Conservation (phyloP, 768 basidiomycete genomes). For the Tulasnella sp. region DNA sequence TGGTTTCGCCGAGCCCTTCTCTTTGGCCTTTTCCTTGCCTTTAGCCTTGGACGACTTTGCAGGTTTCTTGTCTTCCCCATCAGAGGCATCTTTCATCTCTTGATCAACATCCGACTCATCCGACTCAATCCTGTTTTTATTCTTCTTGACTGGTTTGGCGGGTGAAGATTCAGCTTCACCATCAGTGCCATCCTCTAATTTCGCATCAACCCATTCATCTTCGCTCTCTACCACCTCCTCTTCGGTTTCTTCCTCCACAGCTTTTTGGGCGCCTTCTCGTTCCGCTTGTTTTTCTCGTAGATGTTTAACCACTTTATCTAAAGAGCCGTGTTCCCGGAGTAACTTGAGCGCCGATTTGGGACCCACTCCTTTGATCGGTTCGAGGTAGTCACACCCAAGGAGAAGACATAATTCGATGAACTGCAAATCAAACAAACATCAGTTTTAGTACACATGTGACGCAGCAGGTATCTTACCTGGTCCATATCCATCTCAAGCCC, state of each 20-base stretch:
- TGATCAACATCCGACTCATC: constrained; percentile 5
- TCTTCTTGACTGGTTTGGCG: constrained; percentile 4
- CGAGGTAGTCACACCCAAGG: constrained; percentile 95
- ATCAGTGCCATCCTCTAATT: constrained; percentile 18
- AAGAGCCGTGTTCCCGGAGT: constrained; percentile 62
- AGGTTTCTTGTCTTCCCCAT: constrained; percentile 28
- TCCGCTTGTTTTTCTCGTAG: constrained; percentile 56
- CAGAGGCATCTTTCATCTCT: constrained; percentile 32
- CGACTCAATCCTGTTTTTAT: constrained; percentile 2
- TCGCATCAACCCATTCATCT: constrained; percentile 20
- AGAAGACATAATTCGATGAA: constrained; percentile 95
- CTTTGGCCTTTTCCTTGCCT: constrained; percentile 32
- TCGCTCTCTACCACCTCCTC: no score
- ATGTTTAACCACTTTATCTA: constrained; percentile 62
- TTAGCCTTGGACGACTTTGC: constrained; percentile 27
- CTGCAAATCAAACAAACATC: constrained; percentile 29
- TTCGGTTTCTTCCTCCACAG: constrained; percentile 11
- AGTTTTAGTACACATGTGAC: neutral
- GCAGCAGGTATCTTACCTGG: constrained; percentile 38
- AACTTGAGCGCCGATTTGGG: constrained; percentile 93
- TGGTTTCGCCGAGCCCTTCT: constrained; percentile 30
- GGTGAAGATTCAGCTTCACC: constrained; percentile 14
- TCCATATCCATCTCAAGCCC: constrained; percentile 91
- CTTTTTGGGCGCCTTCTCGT: constrained; percentile 21
- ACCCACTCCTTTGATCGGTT: constrained; percentile 94